phyloP scores from a whole-genome alignment of 2,329 filamentous ascomycete species.

The Zalaria sp. region DNA sequence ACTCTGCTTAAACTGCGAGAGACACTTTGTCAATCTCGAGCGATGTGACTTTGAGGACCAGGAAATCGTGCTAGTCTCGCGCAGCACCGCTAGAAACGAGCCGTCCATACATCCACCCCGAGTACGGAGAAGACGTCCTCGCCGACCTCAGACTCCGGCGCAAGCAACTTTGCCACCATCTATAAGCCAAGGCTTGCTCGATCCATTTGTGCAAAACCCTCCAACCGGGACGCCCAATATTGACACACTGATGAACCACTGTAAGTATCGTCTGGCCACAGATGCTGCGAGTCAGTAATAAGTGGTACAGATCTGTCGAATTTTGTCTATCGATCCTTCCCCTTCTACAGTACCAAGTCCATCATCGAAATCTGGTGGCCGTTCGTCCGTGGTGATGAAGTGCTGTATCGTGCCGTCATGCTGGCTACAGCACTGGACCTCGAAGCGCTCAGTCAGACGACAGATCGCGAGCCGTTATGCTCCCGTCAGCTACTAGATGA shows the following conservation, averaged over 20 bases:
- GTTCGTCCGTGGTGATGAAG: slow-evolving; percentile 1
- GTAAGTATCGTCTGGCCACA: neutral
- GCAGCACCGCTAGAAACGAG: neutral
- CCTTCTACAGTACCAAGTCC: neutral
- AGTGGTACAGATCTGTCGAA: neutral
- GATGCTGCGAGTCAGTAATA: neutral
- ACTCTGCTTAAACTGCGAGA: slow-evolving; percentile 1
- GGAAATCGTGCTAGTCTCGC: neutral
- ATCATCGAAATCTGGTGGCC: slow-evolving; percentile 3
- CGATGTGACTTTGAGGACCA: neutral
- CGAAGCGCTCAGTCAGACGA: neutral
- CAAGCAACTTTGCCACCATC: neutral
- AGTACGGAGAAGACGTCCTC: neutral
- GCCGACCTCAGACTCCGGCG: neutral
- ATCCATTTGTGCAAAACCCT: neutral
- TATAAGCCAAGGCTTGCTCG: neutral
- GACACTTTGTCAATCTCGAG: slow-evolving; percentile 1
- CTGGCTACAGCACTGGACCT: neutral
- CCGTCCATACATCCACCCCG: neutral
- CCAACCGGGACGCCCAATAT: neutral
- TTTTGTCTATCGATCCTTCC: neutral
- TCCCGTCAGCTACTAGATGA: neutral
- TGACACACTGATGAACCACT: neutral
- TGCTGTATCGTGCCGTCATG: slow-evolving; percentile 1
- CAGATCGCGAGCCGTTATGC: neutral